Base-by-base conservation (phyloP, 2,329 filamentous ascomycete genomes). In the Trichoderma asperellum region DNA sequence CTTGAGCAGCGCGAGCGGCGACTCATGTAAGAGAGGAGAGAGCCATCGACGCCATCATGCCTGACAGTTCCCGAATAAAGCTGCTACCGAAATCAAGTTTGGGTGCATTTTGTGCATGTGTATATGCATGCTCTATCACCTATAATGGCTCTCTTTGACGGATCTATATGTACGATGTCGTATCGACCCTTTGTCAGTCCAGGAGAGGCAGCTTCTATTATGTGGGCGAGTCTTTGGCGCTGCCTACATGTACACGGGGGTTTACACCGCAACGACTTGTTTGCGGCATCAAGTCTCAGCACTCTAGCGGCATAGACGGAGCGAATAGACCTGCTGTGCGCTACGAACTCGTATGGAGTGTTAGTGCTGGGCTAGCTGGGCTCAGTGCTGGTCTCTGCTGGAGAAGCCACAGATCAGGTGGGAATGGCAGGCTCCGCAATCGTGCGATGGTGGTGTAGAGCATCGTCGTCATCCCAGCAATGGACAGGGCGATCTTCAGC, bases 31-130 rank as follows among this genome's bases (percentile, higher is more conserved):
- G 49, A 37, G 68, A 40, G 40, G 40, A 43, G 40, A n/a, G 61
- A 64, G 68, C 68, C 61, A 66, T 69, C 61, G 61, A 69, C 68
- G 60, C 60, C 68, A 66, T 69, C 43, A 29, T 58, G 55, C 49
- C n/a, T 58, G 59, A 55, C 35, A 63, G 57, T 27, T 63, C 29
- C 16, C 24, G 43, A 47, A 27, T 52, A 29, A 37, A 37, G 40
- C 10, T 59, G 43, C 59, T 16, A 27, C 40, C 40, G 18, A 63
- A 69, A 69, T 62, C 53, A 63, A 58, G 67, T 58, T 64, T 58
- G 52, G 49, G 16, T n/a, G 18, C 52, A 21, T 55, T 35, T 21
- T 40, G 35, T 57, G 55, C 43, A 64, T 62, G 32, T n/a, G 29
- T 40, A 56, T 40, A 58, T 67, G 64, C 64, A 67, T 6, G 64